Evolutionary conservation across 2,329 filamentous ascomycete species (phyloP), one percentile per base, ranked within the genome.

Genomic region (Colletotrichum sp.): DNA sequence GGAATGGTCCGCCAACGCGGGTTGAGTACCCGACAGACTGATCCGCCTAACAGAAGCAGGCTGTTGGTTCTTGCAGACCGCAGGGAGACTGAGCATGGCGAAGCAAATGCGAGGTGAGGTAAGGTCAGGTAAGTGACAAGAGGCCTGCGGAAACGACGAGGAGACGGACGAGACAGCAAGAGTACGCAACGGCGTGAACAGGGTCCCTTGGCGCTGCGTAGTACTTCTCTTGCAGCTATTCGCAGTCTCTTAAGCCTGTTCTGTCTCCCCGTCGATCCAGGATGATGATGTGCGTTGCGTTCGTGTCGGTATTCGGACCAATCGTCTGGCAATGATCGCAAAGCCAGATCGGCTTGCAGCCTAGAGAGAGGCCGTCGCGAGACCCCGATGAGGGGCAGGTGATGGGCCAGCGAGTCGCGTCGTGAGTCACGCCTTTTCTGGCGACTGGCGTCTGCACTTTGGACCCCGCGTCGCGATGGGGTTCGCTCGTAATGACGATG

Each of bases 381-480:
- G 49, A 60, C 72, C 52, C 63, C 44, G 28, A 68, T 39, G 74
- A 36, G 32, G 36, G 66, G 59, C 52, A 71, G 59, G 74, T 73
- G 65, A 70, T 62, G 71, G 65, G 44, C n/a, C 15, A 8, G 52
- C 24, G 68, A 60, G 55, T 34, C 65, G 34, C 60, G 65, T 71
- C 75, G 75, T 75, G 75, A 76, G 75, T 76, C 75, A 76, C 65
- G 39, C 64, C 49, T 52, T 68, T 63, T 39, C 69, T 60, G 66
- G 66, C 32, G 15, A n/a, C 15, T 59, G 52, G 52, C 32, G 21
- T 55, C 28, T 67, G 60, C 18, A 21, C n/a, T 71, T 18, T 67
- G 68, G 72, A 66, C 63, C 69, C 64, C 70, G 70, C 64, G 64
- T 68, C 70, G 26, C 34, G 26, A 76, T 44, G 63, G 34, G 16